phyloP scores from a whole-genome alignment of 2,329 filamentous ascomycete genomes.

The Cladosporium velox region DNA sequence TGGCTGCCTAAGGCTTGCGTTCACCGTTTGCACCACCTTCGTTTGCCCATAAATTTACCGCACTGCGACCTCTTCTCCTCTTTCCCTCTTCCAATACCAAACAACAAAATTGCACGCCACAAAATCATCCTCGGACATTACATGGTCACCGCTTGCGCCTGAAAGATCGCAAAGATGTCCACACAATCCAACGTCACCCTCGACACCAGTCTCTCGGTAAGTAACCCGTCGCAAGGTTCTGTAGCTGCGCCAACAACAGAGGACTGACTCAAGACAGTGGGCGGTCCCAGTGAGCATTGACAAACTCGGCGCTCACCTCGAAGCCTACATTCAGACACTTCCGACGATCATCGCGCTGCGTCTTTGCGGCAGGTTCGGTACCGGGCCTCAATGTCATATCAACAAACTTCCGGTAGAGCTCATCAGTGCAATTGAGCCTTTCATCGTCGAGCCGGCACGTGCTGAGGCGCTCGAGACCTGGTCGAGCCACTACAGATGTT shows the following conservation, averaged over 20 bases:
- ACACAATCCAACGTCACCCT: too few species aligned
- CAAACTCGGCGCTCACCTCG: not conserved
- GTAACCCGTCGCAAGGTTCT: too few species aligned
- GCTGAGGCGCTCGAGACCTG: not conserved
- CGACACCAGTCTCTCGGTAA: not conserved
- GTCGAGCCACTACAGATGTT: not conserved
- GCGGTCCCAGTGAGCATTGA: not conserved
- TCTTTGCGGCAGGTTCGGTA: constrained; percentile 10
- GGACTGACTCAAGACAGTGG: not conserved
- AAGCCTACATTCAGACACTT: not conserved
- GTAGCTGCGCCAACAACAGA: too few species aligned
- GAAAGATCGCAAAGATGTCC: too few species aligned
- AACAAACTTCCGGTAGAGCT: constrained; percentile 7
- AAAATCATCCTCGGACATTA: not conserved
- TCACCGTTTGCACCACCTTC: too few species aligned
- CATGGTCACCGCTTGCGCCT: too few species aligned
- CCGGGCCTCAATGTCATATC: not conserved
- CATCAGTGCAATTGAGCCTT: not conserved
- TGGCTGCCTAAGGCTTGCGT: too few species aligned
- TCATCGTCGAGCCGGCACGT: not conserved
- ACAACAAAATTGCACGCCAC: not conserved
- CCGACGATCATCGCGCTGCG: not conserved
- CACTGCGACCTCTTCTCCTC: too few species aligned
- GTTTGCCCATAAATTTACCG: too few species aligned
- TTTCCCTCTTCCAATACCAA: too few species aligned